A percentile compares a stretch with the other conserved stretches of the same genome.
Evolutionary conservation across 75 land plant species (phyloP).

Genomic region (Picea glauca): DNA sequence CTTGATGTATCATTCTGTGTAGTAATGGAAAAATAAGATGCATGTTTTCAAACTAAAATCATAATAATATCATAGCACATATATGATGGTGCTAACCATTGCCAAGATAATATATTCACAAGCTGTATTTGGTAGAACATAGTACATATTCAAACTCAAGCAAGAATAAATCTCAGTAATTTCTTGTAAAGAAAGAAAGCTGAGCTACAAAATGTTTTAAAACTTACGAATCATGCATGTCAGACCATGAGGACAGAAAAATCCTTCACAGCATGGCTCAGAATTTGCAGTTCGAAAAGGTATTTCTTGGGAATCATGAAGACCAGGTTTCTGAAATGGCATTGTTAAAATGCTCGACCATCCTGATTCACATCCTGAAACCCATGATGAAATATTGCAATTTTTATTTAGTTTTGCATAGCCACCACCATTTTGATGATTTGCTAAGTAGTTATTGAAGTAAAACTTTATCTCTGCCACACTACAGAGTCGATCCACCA

Average conservation of each 20-base stretch:
- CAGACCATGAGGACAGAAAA: conserved; percentile 90
- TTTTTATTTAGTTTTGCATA: conserved; percentile 53
- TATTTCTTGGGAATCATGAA: conserved; percentile 22
- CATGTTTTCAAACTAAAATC: no score
- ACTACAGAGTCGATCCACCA: conserved; percentile 47
- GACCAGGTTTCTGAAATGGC: conserved; percentile 18
- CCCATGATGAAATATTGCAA: conserved; percentile 78
- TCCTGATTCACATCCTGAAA: conserved; percentile 84
- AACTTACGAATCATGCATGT: conserved; percentile 98
- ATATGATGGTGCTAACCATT: no score
- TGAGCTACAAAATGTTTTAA: background rate
- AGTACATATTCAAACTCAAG: background rate
- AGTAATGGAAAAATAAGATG: no score
- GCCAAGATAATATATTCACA: background rate
- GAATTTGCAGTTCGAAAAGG: conserved; percentile 48
- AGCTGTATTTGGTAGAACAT: background rate
- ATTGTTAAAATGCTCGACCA: conserved; percentile 53
- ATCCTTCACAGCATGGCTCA: conserved; percentile 84
- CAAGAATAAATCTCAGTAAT: background rate
- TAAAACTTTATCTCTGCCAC: conserved; percentile 68
- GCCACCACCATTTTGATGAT: background rate
- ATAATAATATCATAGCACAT: no score
- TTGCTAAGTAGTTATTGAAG: conserved; percentile 32
- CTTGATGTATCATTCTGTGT: no score
- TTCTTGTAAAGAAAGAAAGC: background rate